Evolutionary conservation across 192 early-diverging fungal genomes (phyloP).

Genomic region (Podila clonocystis): DNA sequence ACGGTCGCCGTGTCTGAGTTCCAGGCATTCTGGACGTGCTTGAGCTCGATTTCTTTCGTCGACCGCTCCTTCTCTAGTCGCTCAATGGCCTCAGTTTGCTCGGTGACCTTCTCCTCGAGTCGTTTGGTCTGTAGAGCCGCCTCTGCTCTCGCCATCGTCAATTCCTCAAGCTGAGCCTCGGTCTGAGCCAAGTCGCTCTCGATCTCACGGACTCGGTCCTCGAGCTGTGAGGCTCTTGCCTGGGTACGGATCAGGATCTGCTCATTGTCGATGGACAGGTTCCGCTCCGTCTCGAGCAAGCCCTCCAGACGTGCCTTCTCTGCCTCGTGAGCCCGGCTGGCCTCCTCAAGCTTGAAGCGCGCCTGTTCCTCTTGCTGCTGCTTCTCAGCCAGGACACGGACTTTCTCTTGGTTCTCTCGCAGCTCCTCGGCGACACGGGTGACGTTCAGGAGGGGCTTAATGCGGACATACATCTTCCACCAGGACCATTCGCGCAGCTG

Average conservation of each 20-base stretch:
- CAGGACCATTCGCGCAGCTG: slow-evolving; percentile 92
- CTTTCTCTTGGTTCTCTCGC: slow-evolving; percentile 73
- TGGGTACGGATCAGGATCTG: slow-evolving; percentile 87
- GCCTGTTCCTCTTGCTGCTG: slow-evolving; percentile 69
- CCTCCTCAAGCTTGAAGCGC: slow-evolving; percentile 63
- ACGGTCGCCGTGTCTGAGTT: slow-evolving; percentile 22
- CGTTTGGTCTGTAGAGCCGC: slow-evolving; percentile 9
- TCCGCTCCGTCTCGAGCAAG: slow-evolving; percentile 76
- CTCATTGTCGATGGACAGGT: slow-evolving; percentile 81
- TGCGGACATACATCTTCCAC: slow-evolving; percentile 95
- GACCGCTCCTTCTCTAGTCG: slow-evolving; percentile 38
- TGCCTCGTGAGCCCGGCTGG: slow-evolving; percentile 67
- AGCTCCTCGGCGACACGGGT: slow-evolving; percentile 86
- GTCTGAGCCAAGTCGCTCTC: slow-evolving; percentile 69
- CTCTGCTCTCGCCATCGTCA: slow-evolving; percentile 57
- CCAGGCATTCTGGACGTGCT: slow-evolving; percentile 23
- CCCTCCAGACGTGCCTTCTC: slow-evolving; percentile 79
- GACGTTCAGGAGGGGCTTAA: slow-evolving; percentile 89
- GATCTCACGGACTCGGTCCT: slow-evolving; percentile 69
- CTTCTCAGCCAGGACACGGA: slow-evolving; percentile 77
- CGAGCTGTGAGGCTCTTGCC: slow-evolving; percentile 73
- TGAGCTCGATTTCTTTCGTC: slow-evolving; percentile 37
- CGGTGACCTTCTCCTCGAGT: slow-evolving; percentile 33
- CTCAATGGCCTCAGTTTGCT: slow-evolving; percentile 22
- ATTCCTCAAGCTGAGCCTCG: slow-evolving; percentile 69